phyloP scores from a whole-genome alignment of 2,329 filamentous ascomycete species.

The Neonectria magnoliae region DNA sequence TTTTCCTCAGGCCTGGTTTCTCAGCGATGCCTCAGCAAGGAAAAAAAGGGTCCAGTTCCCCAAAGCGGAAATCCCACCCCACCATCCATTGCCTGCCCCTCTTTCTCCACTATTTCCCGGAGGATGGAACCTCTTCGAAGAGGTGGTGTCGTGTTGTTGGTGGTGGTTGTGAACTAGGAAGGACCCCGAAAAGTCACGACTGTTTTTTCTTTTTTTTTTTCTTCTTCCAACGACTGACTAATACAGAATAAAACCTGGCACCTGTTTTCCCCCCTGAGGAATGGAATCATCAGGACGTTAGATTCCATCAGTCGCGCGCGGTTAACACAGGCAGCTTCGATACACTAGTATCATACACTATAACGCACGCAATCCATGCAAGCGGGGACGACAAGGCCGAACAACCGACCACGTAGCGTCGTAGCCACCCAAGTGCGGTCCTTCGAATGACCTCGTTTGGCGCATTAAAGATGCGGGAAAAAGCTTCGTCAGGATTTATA shows the following conservation, averaged over 20 bases:
- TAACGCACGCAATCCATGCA: neutral
- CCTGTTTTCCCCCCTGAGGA: too few species aligned
- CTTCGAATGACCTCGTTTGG: neutral
- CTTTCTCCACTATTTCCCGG: neutral
- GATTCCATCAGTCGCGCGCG: slow-evolving; percentile 30
- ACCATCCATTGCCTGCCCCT: neutral
- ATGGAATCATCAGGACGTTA: neutral
- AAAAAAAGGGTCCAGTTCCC: neutral
- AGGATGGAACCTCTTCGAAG: neutral
- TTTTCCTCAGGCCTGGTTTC: neutral
- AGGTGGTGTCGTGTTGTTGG: too few species aligned
- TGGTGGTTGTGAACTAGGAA: too few species aligned
- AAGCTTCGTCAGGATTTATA: slow-evolving; percentile 25
- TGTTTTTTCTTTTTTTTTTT: too few species aligned
- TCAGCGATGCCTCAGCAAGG: slow-evolving; percentile 6
- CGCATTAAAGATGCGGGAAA: neutral
- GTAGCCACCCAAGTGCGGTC: neutral
- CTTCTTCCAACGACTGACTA: neutral
- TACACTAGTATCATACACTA: neutral
- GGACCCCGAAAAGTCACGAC: too few species aligned
- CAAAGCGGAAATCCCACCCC: neutral
- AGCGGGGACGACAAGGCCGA: neutral
- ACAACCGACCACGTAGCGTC: neutral
- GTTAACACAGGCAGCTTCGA: slow-evolving; percentile 1
- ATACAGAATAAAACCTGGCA: neutral